Evolutionary conservation across 148 eudicot species (phyloP).

Genomic region (Oxyria digyna): DNA sequence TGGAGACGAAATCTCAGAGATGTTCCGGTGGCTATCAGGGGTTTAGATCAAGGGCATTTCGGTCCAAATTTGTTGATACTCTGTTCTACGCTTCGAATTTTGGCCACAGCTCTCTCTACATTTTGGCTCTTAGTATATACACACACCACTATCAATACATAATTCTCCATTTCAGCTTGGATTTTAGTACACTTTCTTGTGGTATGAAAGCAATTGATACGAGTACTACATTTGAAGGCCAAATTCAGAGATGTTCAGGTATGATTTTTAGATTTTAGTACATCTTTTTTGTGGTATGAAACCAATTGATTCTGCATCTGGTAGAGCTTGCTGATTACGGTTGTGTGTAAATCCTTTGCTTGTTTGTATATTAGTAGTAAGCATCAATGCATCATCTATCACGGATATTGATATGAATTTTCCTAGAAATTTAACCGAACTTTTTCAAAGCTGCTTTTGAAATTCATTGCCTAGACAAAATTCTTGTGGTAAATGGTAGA

Average conservation of each 20-base stretch:
- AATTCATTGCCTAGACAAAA: background rate
- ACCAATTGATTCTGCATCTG: too few species aligned
- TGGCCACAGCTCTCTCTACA: background rate
- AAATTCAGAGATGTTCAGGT: too few species aligned
- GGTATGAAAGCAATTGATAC: background rate
- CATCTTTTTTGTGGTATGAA: too few species aligned
- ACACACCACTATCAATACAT: background rate
- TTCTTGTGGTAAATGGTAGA: background rate
- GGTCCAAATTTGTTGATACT: background rate
- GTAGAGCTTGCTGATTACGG: background rate
- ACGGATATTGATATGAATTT: background rate
- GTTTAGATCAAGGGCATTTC: background rate
- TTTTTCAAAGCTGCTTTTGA: background rate
- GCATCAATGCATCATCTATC: background rate
- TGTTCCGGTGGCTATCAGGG: constrained; percentile 2
- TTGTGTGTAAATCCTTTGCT: background rate
- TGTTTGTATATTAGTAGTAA: background rate
- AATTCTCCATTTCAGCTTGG: background rate
- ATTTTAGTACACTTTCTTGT: background rate
- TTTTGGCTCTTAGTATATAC: background rate
- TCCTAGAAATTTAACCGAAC: background rate
- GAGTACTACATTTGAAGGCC: too few species aligned
- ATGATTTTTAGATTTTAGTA: too few species aligned
- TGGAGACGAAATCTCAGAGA: constrained; percentile 72
- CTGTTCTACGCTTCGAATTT: background rate